These are phyloP conservation scores for Tetrapisispora arboricola DNA, from an alignment of 805 yeast genomes.

Conservation along the genomic window DNA sequence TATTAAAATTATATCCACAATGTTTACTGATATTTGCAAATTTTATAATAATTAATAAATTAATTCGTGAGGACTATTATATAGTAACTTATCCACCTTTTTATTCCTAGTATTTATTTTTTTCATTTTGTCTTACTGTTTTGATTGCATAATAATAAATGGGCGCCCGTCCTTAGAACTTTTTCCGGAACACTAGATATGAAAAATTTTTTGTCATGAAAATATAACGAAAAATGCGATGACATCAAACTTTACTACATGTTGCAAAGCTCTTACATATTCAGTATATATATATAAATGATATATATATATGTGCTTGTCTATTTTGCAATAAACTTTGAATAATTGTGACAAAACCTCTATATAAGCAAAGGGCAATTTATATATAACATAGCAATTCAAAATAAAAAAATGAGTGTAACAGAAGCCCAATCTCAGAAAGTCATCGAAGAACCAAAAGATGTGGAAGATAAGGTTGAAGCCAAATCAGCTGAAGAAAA, in stretches of 20 bases:
- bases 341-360: too few relatives aligned
- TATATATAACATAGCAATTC: neutral
- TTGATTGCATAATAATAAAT: too few relatives aligned
- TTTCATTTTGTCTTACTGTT: too few relatives aligned
- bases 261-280: too few relatives aligned
- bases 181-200: too few relatives aligned
- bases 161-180: too few relatives aligned
- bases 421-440: neutral
- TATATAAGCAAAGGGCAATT: too few relatives aligned
- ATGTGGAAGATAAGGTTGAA: conserved; percentile 16
- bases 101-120: too few relatives aligned
- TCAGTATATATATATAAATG: too few relatives aligned
- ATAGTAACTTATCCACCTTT: neutral
- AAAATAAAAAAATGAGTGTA: neutral
- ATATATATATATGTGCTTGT: too few relatives aligned
- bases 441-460: conserved; percentile 4
- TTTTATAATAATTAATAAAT: conserved; percentile 1
- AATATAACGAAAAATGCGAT: conserved; percentile 6
- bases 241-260: too few relatives aligned
- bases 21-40: conserved; percentile 1
- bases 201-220: neutral
- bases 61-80: neutral
- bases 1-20: neutral
- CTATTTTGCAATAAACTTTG: too few relatives aligned
- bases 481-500: conserved; percentile 20